Percentiles rank a stretch among this genome's conserved stretches.
phyloP scores from a whole-genome alignment of 495 filamentous ascomycete genomes.

The Copromyces sp. region DNA sequence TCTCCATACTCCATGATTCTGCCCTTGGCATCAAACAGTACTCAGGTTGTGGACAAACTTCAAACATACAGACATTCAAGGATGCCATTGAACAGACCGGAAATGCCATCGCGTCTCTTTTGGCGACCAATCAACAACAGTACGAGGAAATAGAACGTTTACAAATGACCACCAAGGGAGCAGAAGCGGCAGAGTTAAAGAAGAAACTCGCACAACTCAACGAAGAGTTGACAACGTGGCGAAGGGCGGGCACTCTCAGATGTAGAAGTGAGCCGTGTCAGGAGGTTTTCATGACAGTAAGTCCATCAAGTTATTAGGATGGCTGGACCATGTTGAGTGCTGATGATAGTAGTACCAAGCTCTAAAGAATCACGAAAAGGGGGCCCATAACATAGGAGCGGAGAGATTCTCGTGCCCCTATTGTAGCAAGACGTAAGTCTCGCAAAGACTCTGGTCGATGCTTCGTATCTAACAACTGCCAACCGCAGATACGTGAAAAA shows the following conservation, averaged over 20 bases:
- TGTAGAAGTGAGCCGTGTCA: not conserved
- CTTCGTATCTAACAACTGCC: not conserved
- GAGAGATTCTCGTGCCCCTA: not conserved
- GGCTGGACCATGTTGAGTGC: not conserved
- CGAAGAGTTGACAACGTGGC: not conserved
- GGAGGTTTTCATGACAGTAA: not conserved
- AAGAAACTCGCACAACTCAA: not conserved
- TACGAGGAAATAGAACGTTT: not conserved
- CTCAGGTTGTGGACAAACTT: not conserved
- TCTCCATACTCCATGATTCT: not conserved
- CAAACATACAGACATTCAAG: not conserved
- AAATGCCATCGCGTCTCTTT: not conserved
- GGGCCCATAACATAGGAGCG: not conserved
- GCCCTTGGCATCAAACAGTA: not conserved
- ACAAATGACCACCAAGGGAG: not conserved
- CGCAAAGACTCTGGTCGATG: not conserved
- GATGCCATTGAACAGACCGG: not conserved
- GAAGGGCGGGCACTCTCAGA: not conserved
- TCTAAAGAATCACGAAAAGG: not conserved
- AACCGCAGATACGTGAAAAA: not conserved
- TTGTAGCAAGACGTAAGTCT: not conserved
- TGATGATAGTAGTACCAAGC: not conserved
- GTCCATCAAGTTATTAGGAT: not conserved
- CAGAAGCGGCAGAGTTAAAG: not conserved
- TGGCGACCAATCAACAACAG: not conserved